Conservation (phyloP, 257 asterid species). For the Salvia hispanica region DNA sequence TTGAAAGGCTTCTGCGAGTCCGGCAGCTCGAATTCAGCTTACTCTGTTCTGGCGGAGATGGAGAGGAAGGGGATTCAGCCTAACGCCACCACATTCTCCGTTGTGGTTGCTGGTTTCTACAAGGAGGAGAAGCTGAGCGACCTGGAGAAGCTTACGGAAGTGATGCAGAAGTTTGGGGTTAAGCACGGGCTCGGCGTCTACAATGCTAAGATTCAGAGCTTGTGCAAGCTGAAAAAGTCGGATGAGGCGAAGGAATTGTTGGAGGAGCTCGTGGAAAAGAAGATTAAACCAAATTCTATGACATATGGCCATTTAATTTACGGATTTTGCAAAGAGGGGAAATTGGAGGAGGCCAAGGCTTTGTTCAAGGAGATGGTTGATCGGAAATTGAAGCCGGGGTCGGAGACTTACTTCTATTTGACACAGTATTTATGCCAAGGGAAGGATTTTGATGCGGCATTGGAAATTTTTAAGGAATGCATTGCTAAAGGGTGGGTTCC, state of each 20-base stretch:
- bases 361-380: constrained; percentile 59
- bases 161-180: constrained; percentile 56
- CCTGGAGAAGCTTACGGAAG: constrained; percentile 57
- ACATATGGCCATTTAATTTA: constrained; percentile 60
- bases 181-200: constrained; percentile 47
- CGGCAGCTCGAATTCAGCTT: constrained; percentile 58
- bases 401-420: constrained; percentile 58
- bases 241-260: constrained; percentile 69
- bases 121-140: constrained; percentile 66
- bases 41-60: constrained; percentile 77
- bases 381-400: constrained; percentile 47
- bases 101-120: constrained; percentile 71
- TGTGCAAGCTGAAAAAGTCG: constrained; percentile 72
- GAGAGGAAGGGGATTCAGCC: constrained; percentile 63
- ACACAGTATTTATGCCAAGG: constrained; percentile 61
- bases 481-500: constrained; percentile 76
- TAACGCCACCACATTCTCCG: constrained; percentile 53
- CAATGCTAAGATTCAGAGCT: constrained; percentile 67
- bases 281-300: constrained; percentile 53
- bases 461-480: constrained; percentile 50
- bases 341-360: constrained; percentile 65
- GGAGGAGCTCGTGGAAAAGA: constrained; percentile 51
- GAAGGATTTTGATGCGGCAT: constrained; percentile 65
- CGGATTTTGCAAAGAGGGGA: constrained; percentile 72
- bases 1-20: constrained; percentile 82